Base-by-base conservation (phyloP, 192 early-diverging fungal genomes). In the Backusella liffmaniae region DNA sequence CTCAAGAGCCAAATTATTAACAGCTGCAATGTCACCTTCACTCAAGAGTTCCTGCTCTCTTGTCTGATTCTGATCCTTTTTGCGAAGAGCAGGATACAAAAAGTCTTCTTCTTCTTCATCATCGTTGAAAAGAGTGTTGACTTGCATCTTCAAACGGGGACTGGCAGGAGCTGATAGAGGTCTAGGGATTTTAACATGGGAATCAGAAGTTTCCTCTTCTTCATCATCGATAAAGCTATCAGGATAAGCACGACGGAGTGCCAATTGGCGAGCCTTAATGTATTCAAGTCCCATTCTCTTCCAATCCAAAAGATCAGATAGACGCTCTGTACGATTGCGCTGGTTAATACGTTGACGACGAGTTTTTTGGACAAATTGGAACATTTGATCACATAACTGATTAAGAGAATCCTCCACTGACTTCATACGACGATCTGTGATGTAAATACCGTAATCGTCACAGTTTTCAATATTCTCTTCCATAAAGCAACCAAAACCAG, bases 311-410 rank as follows among this genome's bases (percentile, higher is more conserved):
- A 99, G 87, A 86, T 99, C 97, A 9, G 92, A 92, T 16, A 98
- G 90, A 23, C 97, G 90, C 76, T 99, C 97, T 0, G 95, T 96
- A 75, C 96, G 92, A 89, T 99, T 99, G 73, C 96, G 92, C 82
- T 97, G 97, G 91, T 97, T 98, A 85, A 97, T 98, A 79, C 97
- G 92, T 81, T 99, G 97, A 77, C 96, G 94, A 42, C 97, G 92
- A 6, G 94, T 89, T 90, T 99, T 99, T 85, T 94, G 92, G 84
- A 92, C 93, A 80, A 98, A 99, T 62, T 93, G 88, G 80, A 96
- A 91, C 96, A 99, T 98, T 71, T 88, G 90, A 77, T 91, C 87
- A 6, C 92, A 87, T 6, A 98, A 84, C 81, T 99, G 96, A 75
- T 97, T 88, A 70, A 95, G 87, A n/a, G 95, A 97, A 77, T 98